Conservation (phyloP, 257 asterid genomes). For the Salvia miltiorrhiza region DNA sequence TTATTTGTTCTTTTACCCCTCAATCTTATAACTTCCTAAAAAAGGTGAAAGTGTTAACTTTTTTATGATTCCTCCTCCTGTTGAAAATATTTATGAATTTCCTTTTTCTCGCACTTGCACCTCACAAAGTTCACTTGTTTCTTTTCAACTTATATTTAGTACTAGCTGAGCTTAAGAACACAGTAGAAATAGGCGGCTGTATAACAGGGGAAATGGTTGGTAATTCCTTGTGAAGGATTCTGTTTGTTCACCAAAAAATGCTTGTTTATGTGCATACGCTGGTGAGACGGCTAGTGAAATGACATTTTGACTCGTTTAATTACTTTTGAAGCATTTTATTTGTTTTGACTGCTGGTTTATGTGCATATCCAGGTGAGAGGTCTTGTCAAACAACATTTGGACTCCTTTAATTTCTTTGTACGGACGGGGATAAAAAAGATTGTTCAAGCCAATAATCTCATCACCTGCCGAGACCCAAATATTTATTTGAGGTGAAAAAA, state of each 20-base stretch:
- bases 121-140: not conserved
- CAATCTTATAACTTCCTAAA: not conserved
- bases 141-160: not conserved
- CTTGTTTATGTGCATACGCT: constrained; percentile 28
- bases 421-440: constrained; percentile 62
- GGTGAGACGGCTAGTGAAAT: constrained; percentile 85
- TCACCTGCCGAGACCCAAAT: constrained; percentile 40
- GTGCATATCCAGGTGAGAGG: constrained; percentile 71
- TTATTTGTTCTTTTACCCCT: not conserved
- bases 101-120: not conserved
- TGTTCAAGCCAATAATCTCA: constrained; percentile 53
- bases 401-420: constrained; percentile 79
- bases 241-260: not conserved
- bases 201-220: not conserved
- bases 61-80: not conserved
- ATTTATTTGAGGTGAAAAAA: constrained; percentile 45
- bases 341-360: not conserved
- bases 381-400: constrained; percentile 89
- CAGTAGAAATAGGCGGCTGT: not conserved
- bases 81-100: not conserved
- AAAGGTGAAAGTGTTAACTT: not conserved
- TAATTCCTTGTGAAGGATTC: not conserved
- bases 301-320: constrained; percentile 70
- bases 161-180: constrained; percentile 12
- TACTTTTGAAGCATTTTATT: not conserved